Conservation (phyloP, 495 filamentous ascomycete genomes). For the Viridothelium virens region DNA sequence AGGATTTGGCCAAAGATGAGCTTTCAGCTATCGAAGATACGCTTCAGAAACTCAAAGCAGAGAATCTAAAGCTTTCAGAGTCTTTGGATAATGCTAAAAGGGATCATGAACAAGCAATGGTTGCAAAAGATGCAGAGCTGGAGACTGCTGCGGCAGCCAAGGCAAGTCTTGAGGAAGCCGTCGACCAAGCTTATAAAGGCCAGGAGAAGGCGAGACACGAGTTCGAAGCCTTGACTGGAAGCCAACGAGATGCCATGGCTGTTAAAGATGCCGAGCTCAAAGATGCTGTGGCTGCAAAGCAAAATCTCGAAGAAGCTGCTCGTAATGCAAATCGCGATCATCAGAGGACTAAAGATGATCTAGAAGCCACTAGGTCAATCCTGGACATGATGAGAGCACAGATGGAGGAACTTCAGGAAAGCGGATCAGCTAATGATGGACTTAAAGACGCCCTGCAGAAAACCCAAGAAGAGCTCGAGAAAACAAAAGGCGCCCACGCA, state of each 20-base stretch:
- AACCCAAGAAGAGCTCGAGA: background rate
- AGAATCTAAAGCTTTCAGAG: background rate
- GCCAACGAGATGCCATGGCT: background rate
- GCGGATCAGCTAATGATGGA: background rate
- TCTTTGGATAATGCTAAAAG: background rate
- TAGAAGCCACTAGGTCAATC: slow-evolving; percentile 2
- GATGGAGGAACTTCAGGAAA: background rate
- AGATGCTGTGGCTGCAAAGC: background rate
- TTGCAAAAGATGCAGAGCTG: background rate
- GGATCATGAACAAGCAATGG: background rate
- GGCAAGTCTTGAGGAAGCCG: background rate
- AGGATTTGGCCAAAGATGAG: background rate
- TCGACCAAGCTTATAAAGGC: background rate
- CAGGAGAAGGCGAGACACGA: background rate
- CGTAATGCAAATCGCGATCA: slow-evolving; percentile 7
- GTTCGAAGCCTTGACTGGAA: background rate
- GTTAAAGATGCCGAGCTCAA: slow-evolving; percentile 1
- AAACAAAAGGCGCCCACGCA: background rate
- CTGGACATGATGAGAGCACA: background rate
- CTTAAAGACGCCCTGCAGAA: slow-evolving; percentile 5
- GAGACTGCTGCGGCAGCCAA: background rate
- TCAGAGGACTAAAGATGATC: slow-evolving; percentile 3
- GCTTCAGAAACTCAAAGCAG: background rate
- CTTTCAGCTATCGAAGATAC: background rate
- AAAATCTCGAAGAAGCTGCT: slow-evolving; percentile 4